Percentiles rank a stretch among this genome's conserved stretches.
Evolutionary conservation across 768 basidiomycete species (phyloP).

Genomic region (Collybiopsis luxurians): DNA sequence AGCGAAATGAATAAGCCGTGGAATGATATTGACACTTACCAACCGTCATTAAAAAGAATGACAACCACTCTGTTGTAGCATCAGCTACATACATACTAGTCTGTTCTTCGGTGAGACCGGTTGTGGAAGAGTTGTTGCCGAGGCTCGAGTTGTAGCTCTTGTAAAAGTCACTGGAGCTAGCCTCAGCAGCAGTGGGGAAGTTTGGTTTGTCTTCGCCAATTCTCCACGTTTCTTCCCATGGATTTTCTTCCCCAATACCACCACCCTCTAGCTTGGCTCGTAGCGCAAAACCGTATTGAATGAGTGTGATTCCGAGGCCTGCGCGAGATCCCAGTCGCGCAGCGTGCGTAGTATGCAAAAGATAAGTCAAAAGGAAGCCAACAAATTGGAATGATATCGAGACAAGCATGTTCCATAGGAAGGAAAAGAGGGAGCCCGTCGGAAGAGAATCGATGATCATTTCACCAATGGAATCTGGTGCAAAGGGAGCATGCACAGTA

Average conservation of each 20-base stretch:
- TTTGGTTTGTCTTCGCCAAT: slow-evolving; percentile 34
- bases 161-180: slow-evolving; percentile 26
- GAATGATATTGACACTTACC: slow-evolving; percentile 38
- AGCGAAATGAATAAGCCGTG: slow-evolving; percentile 18
- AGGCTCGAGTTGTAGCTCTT: slow-evolving; percentile 20
- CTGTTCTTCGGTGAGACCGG: slow-evolving; percentile 34
- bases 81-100: slow-evolving; percentile 44
- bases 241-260: slow-evolving; percentile 22
- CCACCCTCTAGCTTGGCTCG: slow-evolving; percentile 51
- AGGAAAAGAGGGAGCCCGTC: slow-evolving; percentile 78
- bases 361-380: slow-evolving; percentile 89
- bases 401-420: slow-evolving; percentile 90
- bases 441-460: slow-evolving; percentile 90
- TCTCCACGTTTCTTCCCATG: slow-evolving; percentile 25
- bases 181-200: slow-evolving; percentile 43
- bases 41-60: slow-evolving; percentile 91
- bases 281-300: slow-evolving; percentile 90
- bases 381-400: slow-evolving; percentile 98
- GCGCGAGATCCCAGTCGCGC: slow-evolving; percentile 91
- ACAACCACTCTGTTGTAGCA: slow-evolving; percentile 89
- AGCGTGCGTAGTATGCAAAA: slow-evolving; percentile 91
- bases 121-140: slow-evolving; percentile 17
- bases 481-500: slow-evolving; percentile 86
- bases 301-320: slow-evolving; percentile 93
- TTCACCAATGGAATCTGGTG: slow-evolving; percentile 63